Conservation (phyloP, 140 eudicot species). For the Bidens hawaiensis region DNA sequence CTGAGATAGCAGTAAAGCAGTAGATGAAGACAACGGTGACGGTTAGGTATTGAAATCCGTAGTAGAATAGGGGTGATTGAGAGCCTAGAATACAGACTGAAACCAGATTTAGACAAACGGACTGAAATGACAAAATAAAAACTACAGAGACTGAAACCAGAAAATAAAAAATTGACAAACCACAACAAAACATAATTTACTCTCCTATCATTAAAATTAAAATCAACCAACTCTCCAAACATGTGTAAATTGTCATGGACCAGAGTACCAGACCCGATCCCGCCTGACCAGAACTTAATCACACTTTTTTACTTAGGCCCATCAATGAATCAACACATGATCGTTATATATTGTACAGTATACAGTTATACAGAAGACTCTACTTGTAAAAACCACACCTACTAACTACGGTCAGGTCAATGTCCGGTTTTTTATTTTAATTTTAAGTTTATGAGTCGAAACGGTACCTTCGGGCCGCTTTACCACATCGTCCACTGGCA, state of each 20-base stretch:
- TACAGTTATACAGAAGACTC: conserved; percentile 25
- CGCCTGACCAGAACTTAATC: too few species aligned
- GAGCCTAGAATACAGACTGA: too few species aligned
- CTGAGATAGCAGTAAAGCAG: too few species aligned
- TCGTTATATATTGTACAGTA: conserved; percentile 9
- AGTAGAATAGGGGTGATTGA: too few species aligned
- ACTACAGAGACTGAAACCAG: too few species aligned
- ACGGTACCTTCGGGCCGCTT: conserved; percentile 39
- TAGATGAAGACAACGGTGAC: too few species aligned
- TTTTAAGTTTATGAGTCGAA: conserved; percentile 54
- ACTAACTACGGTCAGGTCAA: conserved; percentile 32
- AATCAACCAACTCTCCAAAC: neutral
- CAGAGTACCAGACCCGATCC: neutral
- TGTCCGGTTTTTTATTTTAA: conserved; percentile 63
- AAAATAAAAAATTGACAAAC: too few species aligned
- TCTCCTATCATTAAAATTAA: neutral
- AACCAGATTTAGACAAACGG: too few species aligned
- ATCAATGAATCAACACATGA: neutral
- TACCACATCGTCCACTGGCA: conserved; percentile 16
- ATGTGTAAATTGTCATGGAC: neutral
- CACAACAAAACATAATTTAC: too few species aligned
- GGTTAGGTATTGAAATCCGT: too few species aligned
- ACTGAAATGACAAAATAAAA: too few species aligned
- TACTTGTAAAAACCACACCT: conserved; percentile 24
- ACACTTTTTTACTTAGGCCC: neutral